Evolutionary conservation across 148 eudicot species (phyloP), one percentile per base, ranked within the genome.

Genomic region (Drosera capensis): DNA sequence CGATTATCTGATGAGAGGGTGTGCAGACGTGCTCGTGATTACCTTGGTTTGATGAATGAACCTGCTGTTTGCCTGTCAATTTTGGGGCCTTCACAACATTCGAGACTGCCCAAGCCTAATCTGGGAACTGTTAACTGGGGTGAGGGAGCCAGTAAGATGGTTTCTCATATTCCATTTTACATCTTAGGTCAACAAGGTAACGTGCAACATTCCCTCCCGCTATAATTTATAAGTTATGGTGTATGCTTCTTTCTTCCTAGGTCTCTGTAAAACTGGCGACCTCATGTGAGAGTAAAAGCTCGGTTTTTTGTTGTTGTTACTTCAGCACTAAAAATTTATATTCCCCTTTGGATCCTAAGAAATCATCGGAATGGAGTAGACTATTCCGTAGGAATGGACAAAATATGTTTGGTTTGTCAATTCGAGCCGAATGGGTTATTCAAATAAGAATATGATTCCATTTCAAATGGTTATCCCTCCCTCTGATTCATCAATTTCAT

Each of bases 11-110:
- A 90, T 60, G 68, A 68, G 20, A 81, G 94, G 74, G 95, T 92
- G 21, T 76, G 78, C 74, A 74, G 70, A 58, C 85, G 90, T 26
- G 95, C 99, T 49, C 82, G 71, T 64, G 95, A 92, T 67, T 92
- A 72, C 58, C 65, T 92, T 73, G 88, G 94, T 19, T 59, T 92
- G 57, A 81, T 92, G 80, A 79, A 76, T 55, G 99, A 92, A 49
- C 95, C 99, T 43, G 95, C 88, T 17, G 70, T 92, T 34, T 76
- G 94, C 54, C 56, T 72, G 57, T 92, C 95, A 34, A 72, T 92
- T 29, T 63, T 92, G 69, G 95, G 95, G 43, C 84, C 99, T 18
- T 71, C 85, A 38, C 62, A 65, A 49, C 73, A 74, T 54, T 61
- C 88, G 48, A 67, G 53, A 39, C 56, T 61, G 48, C 51, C 43